phyloP scores from a whole-genome alignment of 257 asterid species.

The Solanum etuberosum region DNA sequence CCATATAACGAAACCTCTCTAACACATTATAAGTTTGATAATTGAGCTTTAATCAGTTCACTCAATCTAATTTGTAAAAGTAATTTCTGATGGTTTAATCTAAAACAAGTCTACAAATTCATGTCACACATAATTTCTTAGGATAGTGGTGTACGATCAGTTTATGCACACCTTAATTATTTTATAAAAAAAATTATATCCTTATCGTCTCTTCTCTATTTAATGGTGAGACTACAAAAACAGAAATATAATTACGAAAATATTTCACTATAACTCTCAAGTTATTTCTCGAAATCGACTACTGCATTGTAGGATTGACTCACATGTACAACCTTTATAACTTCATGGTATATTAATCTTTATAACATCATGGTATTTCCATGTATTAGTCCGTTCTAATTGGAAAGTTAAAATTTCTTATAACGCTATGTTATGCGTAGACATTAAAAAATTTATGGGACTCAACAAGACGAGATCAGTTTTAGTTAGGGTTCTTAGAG shows the following conservation, averaged over 20 bases:
- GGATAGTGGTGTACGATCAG: rapidly evolving
- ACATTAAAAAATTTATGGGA: too few species aligned
- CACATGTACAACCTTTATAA: background rate
- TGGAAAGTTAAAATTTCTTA: background rate
- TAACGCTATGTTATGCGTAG: background rate
- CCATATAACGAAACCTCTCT: background rate
- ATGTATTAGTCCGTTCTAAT: background rate
- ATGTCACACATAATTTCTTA: background rate
- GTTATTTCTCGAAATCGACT: background rate
- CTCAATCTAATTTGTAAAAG: background rate
- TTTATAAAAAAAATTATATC: background rate
- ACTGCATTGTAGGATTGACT: background rate
- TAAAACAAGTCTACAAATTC: background rate
- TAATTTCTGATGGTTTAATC: background rate
- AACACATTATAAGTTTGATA: background rate
- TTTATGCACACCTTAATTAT: background rate
- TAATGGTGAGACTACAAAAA: background rate
- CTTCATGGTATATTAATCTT: background rate
- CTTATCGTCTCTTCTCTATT: background rate
- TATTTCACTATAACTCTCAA: background rate
- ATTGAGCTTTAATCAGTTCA: background rate
- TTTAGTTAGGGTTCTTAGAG: background rate
- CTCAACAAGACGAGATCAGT: background rate
- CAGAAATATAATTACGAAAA: background rate
- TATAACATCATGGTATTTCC: background rate